phyloP scores from a whole-genome alignment of 1,139 yeast species.

The Candida sp. region DNA sequence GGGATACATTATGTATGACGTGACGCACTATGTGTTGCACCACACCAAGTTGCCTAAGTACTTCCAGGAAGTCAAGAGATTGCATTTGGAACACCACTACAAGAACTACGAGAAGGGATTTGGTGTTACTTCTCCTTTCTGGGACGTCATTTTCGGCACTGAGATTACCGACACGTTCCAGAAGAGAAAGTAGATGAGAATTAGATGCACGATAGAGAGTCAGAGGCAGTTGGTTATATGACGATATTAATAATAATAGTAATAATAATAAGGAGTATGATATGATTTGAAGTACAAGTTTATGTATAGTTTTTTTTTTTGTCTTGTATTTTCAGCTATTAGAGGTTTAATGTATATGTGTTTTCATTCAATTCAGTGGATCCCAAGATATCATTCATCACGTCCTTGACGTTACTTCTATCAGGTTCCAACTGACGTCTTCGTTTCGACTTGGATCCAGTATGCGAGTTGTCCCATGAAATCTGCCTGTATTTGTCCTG shows the following conservation, averaged over 20 bases:
- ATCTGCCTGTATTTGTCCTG: slow-evolving; percentile 8
- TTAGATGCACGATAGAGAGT: neutral
- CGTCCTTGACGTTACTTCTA: neutral
- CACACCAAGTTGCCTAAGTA: slow-evolving; percentile 80
- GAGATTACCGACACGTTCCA: slow-evolving; percentile 41
- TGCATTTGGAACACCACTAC: slow-evolving; percentile 97
- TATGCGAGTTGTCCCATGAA: slow-evolving; percentile 11
- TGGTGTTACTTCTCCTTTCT: slow-evolving; percentile 92
- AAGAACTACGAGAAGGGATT: slow-evolving; percentile 96
- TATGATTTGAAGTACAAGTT: neutral
- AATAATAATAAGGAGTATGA: neutral
- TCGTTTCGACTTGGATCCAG: slow-evolving; percentile 1
- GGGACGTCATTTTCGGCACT: slow-evolving; percentile 94
- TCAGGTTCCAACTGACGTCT: neutral
- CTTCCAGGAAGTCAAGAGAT: slow-evolving; percentile 79
- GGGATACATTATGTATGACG: slow-evolving; percentile 91
- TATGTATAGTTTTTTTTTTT: neutral
- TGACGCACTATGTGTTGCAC: slow-evolving; percentile 85
- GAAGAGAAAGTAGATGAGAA: neutral
- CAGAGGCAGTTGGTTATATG: neutral
- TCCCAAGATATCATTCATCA: neutral
- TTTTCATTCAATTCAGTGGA: slow-evolving; percentile 1
- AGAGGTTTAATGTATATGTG: slow-evolving; percentile 2
- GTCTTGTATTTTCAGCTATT: neutral
- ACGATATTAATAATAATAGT: neutral